Evolutionary conservation across 345 rosid genomes (phyloP).

Genomic region (Erucastrum elatum): DNA sequence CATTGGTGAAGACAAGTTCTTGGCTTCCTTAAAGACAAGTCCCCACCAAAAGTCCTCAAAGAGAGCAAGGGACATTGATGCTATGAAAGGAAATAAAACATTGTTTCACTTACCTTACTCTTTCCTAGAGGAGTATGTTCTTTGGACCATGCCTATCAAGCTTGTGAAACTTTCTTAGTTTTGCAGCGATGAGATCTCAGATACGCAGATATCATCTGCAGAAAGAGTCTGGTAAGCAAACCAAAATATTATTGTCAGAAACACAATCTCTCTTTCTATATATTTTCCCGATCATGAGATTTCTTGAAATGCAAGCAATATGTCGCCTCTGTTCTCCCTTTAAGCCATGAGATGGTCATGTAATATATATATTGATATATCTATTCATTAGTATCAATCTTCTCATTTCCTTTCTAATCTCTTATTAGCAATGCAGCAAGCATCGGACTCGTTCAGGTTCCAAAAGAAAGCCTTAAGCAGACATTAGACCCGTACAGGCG

Average conservation of each 20-base stretch:
- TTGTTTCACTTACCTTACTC: constrained; percentile 55
- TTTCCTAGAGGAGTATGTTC: constrained; percentile 61
- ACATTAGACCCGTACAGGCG: no score
- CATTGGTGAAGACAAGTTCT: constrained; percentile 46
- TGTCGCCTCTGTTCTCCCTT: no score
- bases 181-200: constrained; percentile 54
- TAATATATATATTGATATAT: no score
- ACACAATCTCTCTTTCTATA: constrained; percentile 17
- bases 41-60: constrained; percentile 35
- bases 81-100: background rate
- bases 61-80: background rate
- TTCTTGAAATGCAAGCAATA: constrained; percentile 20
- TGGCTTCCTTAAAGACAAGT: constrained; percentile 62
- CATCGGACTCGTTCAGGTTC: no score
- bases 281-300: background rate
- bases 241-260: constrained; percentile 21
- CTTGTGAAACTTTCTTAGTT: constrained; percentile 76
- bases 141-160: constrained; percentile 77
- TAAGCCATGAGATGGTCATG: no score
- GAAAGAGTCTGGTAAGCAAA: constrained; percentile 73
- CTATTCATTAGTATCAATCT: no score
- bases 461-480: no score
- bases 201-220: constrained; percentile 73
- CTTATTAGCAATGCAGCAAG: no score
- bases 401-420: no score